Evolutionary conservation across 768 basidiomycete genomes (phyloP).

Genomic region (Lactarius psammicola): DNA sequence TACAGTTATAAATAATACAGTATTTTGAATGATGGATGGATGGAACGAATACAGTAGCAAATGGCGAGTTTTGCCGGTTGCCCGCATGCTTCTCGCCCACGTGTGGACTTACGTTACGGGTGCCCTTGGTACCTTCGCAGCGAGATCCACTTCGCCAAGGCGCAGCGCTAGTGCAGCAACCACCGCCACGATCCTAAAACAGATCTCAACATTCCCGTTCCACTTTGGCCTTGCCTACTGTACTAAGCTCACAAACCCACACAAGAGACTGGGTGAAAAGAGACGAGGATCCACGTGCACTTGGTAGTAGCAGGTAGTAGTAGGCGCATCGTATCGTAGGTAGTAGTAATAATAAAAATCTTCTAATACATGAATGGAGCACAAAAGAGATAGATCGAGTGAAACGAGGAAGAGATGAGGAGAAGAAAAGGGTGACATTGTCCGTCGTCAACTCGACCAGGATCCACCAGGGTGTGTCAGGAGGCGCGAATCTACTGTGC

Average conservation of each 20-base stretch:
- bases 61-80: too few relatives aligned
- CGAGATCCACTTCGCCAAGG: background rate
- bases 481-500: background rate
- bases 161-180: too few relatives aligned
- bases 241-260: background rate
- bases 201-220: background rate
- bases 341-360: background rate
- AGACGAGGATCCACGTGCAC: background rate
- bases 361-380: conserved; percentile 4
- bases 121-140: too few relatives aligned
- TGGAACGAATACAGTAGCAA: too few relatives aligned
- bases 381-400: background rate
- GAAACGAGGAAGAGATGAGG: background rate
- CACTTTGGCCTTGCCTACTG: background rate
- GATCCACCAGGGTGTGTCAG: background rate
- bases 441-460: background rate
- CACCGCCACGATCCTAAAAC: too few relatives aligned
- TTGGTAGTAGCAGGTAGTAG: background rate
- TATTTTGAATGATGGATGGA: too few relatives aligned
- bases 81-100: too few relatives aligned
- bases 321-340: conserved; percentile 1
- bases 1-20: too few relatives aligned
- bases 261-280: background rate
- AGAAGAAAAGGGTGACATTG: background rate
- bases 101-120: too few relatives aligned